Conservation (phyloP, 768 basidiomycete species). For the Sarcodon aspratus region DNA sequence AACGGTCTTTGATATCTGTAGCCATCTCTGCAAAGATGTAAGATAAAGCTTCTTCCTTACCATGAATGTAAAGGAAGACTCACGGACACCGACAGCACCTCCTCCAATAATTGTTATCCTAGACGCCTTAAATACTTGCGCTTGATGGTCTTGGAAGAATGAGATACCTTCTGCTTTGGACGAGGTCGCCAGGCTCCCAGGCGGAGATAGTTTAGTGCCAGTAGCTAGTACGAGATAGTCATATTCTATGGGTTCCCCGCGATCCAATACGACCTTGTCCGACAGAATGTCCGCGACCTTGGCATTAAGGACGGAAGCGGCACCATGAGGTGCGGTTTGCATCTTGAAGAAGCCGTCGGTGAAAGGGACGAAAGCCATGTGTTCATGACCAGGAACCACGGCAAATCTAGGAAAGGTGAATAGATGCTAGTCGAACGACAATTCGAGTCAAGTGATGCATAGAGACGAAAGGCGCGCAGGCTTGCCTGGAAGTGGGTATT, state of each 20-base stretch:
- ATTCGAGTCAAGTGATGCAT: no score
- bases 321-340: no score
- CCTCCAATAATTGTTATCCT: conserved; percentile 60
- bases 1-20: conserved; percentile 44
- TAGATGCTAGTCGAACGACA: conserved; percentile 9
- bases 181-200: no score
- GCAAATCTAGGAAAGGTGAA: conserved; percentile 50
- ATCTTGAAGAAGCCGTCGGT: conserved; percentile 27
- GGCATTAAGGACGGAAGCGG: no score
- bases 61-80: conserved; percentile 13
- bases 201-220: no score
- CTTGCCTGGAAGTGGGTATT: conserved; percentile 34
- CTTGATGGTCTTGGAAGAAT: no score
- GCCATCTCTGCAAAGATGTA: conserved; percentile 37
- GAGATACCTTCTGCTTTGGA: no score
- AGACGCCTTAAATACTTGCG: conserved; percentile 13
- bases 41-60: neutral
- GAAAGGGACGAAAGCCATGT: conserved; percentile 59
- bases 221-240: no score
- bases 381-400: conserved; percentile 49
- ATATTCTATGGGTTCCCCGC: no score
- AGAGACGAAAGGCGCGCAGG: neutral
- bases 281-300: no score
- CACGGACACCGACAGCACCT: conserved; percentile 65
- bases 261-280: no score